Evolutionary conservation across 2,329 filamentous ascomycete species (phyloP), one percentile per base, ranked within the genome.

Genomic region (Fusarium pseudocircinatum): DNA sequence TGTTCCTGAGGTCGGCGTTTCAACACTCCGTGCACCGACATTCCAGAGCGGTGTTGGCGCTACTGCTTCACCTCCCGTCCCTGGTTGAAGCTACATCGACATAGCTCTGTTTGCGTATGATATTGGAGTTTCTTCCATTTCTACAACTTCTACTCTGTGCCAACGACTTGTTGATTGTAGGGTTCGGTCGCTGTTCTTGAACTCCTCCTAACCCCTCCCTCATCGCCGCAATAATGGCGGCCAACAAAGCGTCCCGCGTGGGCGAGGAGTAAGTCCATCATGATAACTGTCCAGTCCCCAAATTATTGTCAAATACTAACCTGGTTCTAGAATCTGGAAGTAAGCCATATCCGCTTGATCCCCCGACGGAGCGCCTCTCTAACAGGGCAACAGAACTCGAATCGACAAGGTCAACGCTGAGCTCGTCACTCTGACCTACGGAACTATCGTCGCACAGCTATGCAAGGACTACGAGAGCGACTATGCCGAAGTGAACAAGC

Each of bases 371-470:
- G 36, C 22, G 30, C 7, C 62, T n/a, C 18, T 69, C 65, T 75
- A 43, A 75, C 73, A 37, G 32, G 59, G 62, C 20, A 36, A 34
- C 82, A 98, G 96, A 85, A 97, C 94, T 68, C 93, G 95, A 79
- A 93, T 98, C 79, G 96, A 98, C 84, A 98, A 98, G 84, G 95
- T 98, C 85, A 98, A 98, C 84, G 94, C 96, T 74, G 96, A 99
- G 86, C 89, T 99, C 69, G 96, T 99, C 59, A 98, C 95, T 50
- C 89, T 99, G 78, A 99, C 96, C 37, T 99, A 99, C 83, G 96
- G 96, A 80, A 98, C 96, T 30, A 97, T 99, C 72, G 96, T 99
- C 64, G 94, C 95, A 64, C 96, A 98, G 82, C 87, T 99, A 75
- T 98, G 96, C 86, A 96, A 96, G 83, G 96, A 99, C 85, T 97